Evolutionary conservation across 768 basidiomycete species (phyloP), one percentile per base, ranked within the genome.

Genomic region (Suillus spraguei): DNA sequence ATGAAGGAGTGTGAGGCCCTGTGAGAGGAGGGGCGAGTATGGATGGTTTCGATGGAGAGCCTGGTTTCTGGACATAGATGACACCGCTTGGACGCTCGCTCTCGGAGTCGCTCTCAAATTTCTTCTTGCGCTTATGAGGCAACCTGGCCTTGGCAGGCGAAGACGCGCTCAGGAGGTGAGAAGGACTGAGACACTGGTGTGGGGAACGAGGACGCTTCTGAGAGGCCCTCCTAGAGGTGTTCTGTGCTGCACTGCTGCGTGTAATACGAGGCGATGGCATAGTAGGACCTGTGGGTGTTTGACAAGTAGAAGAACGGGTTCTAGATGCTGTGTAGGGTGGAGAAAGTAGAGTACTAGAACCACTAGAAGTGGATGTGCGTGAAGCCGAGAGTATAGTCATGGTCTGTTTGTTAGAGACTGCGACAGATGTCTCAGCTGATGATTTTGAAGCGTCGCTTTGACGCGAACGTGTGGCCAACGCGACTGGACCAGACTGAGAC

Each of bases 11-110:
- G 22, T 33, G 36, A 11, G 62, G 60, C 32, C 59, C 65, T 36
- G 28, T 56, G 24, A 35, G 41, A 8, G 80, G 76, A 28, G 79
- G 68, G 1, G 77, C 77, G 33, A 79, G 60, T 58, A 17, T 17
- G 24, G 39, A 41, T 72, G 72, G 55, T 77, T 82, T 71, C 81
- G 84, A 60, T 66, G 73, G 50, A 63, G 65, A 49, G 3, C 64
- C 35, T n/a, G 63, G 62, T 7, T 66, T 60, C 4, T 65, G 56
- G 14, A 74, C 60, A 28, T 55, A 49, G 58, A 67, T 35, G 11
- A 65, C 56, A 16, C 60, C 33, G 49, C 50, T 62, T 33, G 56
- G 64, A 13, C 36, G 56, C 20, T 64, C 63, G 39, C 63, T 33
- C n/a, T 61, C 50, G 3, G 55, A 59, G 28, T 66, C 65, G 17